Evolutionary conservation across 2,329 filamentous ascomycete species (phyloP), one percentile per base, ranked within the genome.

Genomic region (Paraconiothyrium sp.): DNA sequence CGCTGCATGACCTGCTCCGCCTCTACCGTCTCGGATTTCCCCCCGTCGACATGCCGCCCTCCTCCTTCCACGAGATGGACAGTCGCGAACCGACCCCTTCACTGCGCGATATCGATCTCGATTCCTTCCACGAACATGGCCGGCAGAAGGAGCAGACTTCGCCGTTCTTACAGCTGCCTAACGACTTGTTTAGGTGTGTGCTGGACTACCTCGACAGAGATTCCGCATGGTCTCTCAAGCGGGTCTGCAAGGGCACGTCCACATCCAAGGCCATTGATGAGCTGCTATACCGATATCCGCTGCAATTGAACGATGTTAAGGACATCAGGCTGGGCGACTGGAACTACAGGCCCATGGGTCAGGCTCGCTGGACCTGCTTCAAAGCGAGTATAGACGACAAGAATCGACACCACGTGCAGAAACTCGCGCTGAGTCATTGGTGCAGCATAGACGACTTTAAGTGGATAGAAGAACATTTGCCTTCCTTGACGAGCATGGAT

Each of bases 391-490:
- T 78, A 65, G 73, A 69, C 59, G 70, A 77, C 54, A 55, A 56
- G 34, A 79, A 78, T 56, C 65, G 75, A 5, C 48, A 56, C 48
- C 70, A 72, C 34, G 73, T 79, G 9, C 73, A 75, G 54, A 77
- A 75, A 57, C 63, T 79, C 20, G 75, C 77, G 46, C 60, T 79
- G 62, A 75, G 72, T 10, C 77, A 79, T 55, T 79, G 72, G 72
- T 68, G 67, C 47, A 74, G 73, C 58, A 70, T 77, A 35, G 72
- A 68, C 39, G 77, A 79, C 62, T 78, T 79, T 54, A 57, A 67
- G 47, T 79, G 77, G 77, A 72, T 78, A 50, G 63, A 76, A n/a
- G 62, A 69, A n/a, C 76, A 76, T 49, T 67, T 79, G n/a, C 76
- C 76, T 2, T 66, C 67, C 2, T 66, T 79, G 13, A 69, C 60